Percentiles rank a stretch among this genome's conserved stretches.
Evolutionary conservation across 169 alveolate species (phyloP).

Genomic region (Eimeria brunetti): DNA sequence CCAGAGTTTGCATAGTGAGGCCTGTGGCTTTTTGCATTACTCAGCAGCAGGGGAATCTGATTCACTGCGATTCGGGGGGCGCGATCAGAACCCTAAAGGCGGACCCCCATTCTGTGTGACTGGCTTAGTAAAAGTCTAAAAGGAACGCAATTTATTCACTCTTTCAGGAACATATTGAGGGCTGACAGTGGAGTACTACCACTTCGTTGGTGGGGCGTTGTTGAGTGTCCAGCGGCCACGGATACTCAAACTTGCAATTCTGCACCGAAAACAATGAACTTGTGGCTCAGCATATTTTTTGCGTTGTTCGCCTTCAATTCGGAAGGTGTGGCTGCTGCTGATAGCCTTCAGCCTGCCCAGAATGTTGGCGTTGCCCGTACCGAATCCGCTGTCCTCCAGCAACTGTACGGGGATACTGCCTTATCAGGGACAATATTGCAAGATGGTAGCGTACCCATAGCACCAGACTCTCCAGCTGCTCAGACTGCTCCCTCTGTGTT

Average conservation of each 20-base stretch:
- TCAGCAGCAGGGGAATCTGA: background rate
- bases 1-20: background rate
- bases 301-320: background rate
- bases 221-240: conserved; percentile 3
- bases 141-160: background rate
- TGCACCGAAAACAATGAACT: background rate
- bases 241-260: background rate
- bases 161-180: background rate
- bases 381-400: background rate
- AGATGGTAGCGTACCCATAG: background rate
- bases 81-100: background rate
- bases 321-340: background rate
- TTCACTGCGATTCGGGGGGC: background rate
- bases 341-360: background rate
- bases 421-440: background rate
- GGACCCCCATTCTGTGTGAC: background rate
- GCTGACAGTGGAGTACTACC: background rate
- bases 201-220: background rate
- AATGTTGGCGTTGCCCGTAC: background rate
- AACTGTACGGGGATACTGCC: background rate
- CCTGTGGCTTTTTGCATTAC: background rate
- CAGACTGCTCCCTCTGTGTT: background rate
- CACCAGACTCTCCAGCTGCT: background rate
- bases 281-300: background rate
- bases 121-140: background rate